Evolutionary conservation across 1,284 basidiomycete genomes (phyloP).

Genomic region (Neonothopanus nambi): DNA sequence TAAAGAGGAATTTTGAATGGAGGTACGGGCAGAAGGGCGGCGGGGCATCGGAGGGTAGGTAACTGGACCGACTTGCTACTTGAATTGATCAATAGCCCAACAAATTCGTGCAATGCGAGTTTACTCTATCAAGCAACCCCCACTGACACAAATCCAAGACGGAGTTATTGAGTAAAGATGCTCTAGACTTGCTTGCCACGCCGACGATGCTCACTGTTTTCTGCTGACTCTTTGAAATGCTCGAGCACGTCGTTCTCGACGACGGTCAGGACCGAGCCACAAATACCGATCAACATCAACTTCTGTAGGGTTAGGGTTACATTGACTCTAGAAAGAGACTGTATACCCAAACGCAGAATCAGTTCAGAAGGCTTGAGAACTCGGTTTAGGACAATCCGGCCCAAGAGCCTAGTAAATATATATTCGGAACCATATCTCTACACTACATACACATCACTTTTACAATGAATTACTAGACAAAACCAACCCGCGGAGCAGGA

Average conservation of each 20-base stretch:
- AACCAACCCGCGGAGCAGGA: too few relatives aligned
- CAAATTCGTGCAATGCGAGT: background rate
- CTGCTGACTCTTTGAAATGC: background rate
- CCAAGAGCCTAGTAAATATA: too few relatives aligned
- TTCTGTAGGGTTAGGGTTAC: constrained; percentile 8
- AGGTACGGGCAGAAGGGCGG: constrained; percentile 23
- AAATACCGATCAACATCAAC: constrained; percentile 19
- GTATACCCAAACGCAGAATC: constrained; percentile 1
- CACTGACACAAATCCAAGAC: background rate
- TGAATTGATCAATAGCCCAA: constrained; percentile 2
- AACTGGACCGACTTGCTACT: background rate
- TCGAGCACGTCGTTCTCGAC: constrained; percentile 16
- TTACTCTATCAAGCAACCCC: background rate
- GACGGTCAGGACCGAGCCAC: constrained; percentile 10
- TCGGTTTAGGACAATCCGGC: too few relatives aligned
- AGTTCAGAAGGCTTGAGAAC: background rate
- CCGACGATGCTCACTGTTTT: background rate
- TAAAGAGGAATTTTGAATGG: constrained; percentile 20
- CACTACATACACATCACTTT: too few relatives aligned
- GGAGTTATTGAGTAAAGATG: background rate
- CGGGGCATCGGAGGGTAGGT: constrained; percentile 23
- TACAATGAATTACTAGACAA: too few relatives aligned
- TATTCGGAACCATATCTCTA: too few relatives aligned
- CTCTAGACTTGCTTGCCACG: background rate
- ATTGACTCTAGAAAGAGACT: too few relatives aligned